These are phyloP conservation scores for Hypsizygus ulmarius DNA, from an alignment of 1,284 basidiomycete species.

Conservation along the genomic window DNA sequence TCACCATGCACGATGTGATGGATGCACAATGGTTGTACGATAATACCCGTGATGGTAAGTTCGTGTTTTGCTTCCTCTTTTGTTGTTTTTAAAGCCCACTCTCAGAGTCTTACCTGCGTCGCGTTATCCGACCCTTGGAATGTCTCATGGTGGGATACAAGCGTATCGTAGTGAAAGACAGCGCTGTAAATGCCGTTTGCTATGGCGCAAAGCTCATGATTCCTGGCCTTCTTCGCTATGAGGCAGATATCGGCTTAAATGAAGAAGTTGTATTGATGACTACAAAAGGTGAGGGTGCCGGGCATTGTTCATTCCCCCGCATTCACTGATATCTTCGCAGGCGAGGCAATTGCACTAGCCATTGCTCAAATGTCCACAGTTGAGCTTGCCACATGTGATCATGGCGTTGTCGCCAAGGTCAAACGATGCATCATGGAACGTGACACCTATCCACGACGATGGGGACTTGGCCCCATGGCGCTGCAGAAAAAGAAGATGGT, in stretches of 20 bases:
- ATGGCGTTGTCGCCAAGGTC: slow-evolving; percentile 98
- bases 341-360: slow-evolving; percentile 96
- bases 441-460: slow-evolving; percentile 96
- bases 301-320: not conserved
- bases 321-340: slow-evolving; percentile 30
- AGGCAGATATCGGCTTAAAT: slow-evolving; percentile 91
- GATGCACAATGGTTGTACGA: slow-evolving; percentile 99
- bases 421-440: slow-evolving; percentile 99
- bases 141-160: slow-evolving; percentile 95
- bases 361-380: slow-evolving; percentile 99
- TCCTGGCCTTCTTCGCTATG: slow-evolving; percentile 95
- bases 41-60: slow-evolving; percentile 93
- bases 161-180: slow-evolving; percentile 98
- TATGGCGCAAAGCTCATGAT: slow-evolving; percentile 99
- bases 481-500: slow-evolving; percentile 98
- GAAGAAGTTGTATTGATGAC: slow-evolving; percentile 99
- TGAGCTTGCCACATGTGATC: slow-evolving; percentile 96
- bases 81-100: slow-evolving; percentile 4
- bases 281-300: slow-evolving; percentile 73
- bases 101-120: slow-evolving; percentile 91
- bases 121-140: slow-evolving; percentile 94
- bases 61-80: not conserved
- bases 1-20: slow-evolving; percentile 99
- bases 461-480: slow-evolving; percentile 97
- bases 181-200: slow-evolving; percentile 98